Evolutionary conservation across 352 stramenopile genomes (phyloP), one percentile per base, ranked within the genome.

Genomic region (Phytophthora podocarpi): DNA sequence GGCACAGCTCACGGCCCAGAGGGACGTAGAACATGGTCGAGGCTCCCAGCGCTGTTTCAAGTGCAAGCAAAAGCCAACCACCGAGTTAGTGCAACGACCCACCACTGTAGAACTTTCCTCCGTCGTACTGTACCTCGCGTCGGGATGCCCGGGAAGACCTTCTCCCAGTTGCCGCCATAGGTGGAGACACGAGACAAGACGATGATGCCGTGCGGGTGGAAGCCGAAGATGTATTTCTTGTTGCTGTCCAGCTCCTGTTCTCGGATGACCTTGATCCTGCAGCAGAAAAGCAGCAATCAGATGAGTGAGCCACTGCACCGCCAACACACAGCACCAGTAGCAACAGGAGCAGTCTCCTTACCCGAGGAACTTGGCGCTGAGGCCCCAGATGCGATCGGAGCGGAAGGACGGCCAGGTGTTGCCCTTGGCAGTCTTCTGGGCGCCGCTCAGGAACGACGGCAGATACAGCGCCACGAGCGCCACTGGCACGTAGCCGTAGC

Each of bases 181-280:
- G 69, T 81, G 7, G 83, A 73, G 30, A 92, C 55, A n/a, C 83
- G 80, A 28, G 83, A 92, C 20, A 92, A 56, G 12, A 92, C 72
- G 40, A 92, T 82, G 65, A 92, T 90, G 23, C 80, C 83, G 50
- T 92, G 83, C 18, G 83, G 83, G 49, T 93, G 81, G 55, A 77
- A 90, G 39, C 74, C 81, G 49, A 92, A 92, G 32, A 92, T 73
- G 67, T 87, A 90, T 60, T 84, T 85, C 69, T 90, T 87, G 32
- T 32, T 72, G 28, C 61, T 59, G 50, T 92, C 83, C 24, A 92
- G 68, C 36, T 71, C 70, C 39, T 83, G 51, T 65, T 92, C 80
- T 5, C 83, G 80, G 36, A 92, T 74, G 48, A 90, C 56, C 61
- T 90, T 83, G 42, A 87, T 54, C 2, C 59, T 67, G 41, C 30